Base-by-base conservation (phyloP, 176 grass and related monocot species). In the Bothriochloa decipiens region DNA sequence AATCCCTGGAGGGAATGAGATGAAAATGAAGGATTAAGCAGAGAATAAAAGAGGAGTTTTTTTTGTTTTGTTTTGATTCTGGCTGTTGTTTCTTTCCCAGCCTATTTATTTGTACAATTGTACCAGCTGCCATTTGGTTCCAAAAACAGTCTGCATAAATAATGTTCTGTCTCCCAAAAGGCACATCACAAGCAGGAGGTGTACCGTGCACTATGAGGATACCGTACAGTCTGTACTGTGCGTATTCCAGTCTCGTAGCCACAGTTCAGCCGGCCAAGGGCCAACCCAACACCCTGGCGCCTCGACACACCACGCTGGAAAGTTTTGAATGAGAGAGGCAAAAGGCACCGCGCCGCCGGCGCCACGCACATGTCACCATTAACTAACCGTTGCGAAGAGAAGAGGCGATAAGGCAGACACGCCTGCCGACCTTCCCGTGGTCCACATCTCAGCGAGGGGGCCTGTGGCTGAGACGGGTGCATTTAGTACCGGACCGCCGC, bases 261-360 rank as follows among this genome's bases (percentile, higher is more conserved):
- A 23, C 5, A 40, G 37, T 41, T 49, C 22, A 10, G 46, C 5
- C n/a, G 9, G 10, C 73, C 60, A n/a, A n/a, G n/a, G n/a, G 12
- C 11, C 22, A 4, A 7, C 72, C 58, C 25, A 14, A 74, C 77
- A 81, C 64, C 81, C 81, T 91, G 70, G 81, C 77, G 49, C 50
- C 87, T 76, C 52, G 62, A 0, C 82, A 12, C 25, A 81, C 77
- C 70, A 41, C 77, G 82, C 82, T 85, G 82, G 46, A 89, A 81
- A 85, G 61, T 11, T 27, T 55, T 55, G 52, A 55, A 55, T 55
- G 52, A 8, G 52, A 55, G 0, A 16, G 47, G 18, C 18, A 55
- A 22, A 20, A 10, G 4, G 4, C 2, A 4, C 3, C 37, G 37
- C 37, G 6, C 66, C 81, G 33, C 76, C 81, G n/a, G n/a, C 87